Percentiles rank a stretch among this genome's conserved stretches.
phyloP scores from a whole-genome alignment of 2,329 filamentous ascomycete species.

The Chrysoporthe puriensis region DNA sequence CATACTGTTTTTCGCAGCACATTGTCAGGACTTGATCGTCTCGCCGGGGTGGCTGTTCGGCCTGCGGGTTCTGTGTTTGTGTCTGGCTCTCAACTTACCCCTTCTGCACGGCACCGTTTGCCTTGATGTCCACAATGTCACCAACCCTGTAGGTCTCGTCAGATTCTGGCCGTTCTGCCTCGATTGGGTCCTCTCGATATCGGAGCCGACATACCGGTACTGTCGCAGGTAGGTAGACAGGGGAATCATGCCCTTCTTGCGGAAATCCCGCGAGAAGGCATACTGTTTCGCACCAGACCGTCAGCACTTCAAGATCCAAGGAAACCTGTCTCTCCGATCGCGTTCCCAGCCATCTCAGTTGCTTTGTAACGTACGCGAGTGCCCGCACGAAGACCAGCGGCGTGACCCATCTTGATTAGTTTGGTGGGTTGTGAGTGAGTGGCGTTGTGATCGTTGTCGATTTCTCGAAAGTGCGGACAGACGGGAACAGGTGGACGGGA shows the following conservation, averaged over 20 bases:
- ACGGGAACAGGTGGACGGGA: background rate
- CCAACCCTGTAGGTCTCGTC: conserved; percentile 68
- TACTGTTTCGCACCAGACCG: conserved; percentile 56
- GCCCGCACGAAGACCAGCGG: conserved; percentile 83
- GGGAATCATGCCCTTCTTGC: conserved; percentile 91
- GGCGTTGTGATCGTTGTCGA: conserved; percentile 49
- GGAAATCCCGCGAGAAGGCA: conserved; percentile 93
- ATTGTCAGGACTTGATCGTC: conserved; percentile 39
- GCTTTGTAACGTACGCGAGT: conserved; percentile 69
- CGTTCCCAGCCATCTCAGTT: conserved; percentile 21
- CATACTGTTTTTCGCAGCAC: conserved; percentile 65
- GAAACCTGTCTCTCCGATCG: background rate
- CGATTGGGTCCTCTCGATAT: conserved; percentile 5
- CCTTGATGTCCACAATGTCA: conserved; percentile 98
- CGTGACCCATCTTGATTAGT: conserved; percentile 76
- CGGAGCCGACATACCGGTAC: conserved; percentile 71
- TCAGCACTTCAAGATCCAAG: conserved; percentile 39
- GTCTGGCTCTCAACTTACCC: conserved; percentile 65
- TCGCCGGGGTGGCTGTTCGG: conserved; percentile 17
- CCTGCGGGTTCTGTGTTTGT: conserved; percentile 29
- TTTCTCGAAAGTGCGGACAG: conserved; percentile 19
- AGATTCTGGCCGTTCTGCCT: conserved; percentile 17
- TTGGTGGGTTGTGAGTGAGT: conserved; percentile 49
- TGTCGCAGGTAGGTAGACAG: conserved; percentile 92
- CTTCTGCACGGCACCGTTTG: conserved; percentile 98